phyloP scores from a whole-genome alignment of 148 eudicot species.

The Nyssa sinensis region DNA sequence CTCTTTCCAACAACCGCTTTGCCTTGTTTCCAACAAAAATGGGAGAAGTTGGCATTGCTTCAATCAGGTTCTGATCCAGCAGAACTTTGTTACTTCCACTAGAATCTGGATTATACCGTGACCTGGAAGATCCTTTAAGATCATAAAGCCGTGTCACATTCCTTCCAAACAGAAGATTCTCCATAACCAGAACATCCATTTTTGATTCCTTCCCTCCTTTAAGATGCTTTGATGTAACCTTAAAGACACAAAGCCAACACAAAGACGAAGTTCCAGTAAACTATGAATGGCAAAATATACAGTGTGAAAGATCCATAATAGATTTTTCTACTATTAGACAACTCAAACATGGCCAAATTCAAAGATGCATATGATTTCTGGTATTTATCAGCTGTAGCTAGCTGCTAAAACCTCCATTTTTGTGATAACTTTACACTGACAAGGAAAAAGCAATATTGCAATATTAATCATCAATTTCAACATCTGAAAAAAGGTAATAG shows the following conservation, averaged over 20 bases:
- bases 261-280: background rate
- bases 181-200: constrained; percentile 95
- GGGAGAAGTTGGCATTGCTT: constrained; percentile 97
- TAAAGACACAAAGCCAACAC: background rate
- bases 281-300: background rate
- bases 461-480: background rate
- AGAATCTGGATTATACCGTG: constrained; percentile 83
- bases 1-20: constrained; percentile 81
- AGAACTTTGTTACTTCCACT: constrained; percentile 91
- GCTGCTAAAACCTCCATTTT: background rate
- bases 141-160: constrained; percentile 84
- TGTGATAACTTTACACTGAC: background rate
- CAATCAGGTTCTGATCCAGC: constrained; percentile 89
- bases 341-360: background rate
- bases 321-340: no score
- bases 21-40: constrained; percentile 95
- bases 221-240: constrained; percentile 72
- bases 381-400: background rate
- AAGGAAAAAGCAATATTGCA: background rate
- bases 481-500: background rate
- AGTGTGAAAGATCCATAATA: background rate
- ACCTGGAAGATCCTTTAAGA: constrained; percentile 86
- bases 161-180: constrained; percentile 85
- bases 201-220: constrained; percentile 91
- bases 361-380: background rate